Base-by-base conservation (phyloP, 1,284 basidiomycete genomes). In the Cystobasidium sp. region DNA sequence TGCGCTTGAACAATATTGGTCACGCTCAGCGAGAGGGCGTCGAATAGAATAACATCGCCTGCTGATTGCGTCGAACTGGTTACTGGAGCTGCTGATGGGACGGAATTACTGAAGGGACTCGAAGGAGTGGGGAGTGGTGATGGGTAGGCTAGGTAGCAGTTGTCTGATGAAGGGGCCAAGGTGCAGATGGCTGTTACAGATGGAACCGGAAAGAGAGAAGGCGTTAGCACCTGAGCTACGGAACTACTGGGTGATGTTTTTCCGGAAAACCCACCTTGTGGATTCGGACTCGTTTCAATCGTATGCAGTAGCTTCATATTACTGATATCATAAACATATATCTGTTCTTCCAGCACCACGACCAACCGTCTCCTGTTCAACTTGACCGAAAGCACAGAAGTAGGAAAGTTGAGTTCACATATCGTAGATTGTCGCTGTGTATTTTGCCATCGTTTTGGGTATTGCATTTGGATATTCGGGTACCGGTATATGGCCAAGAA, bases 251-350 rank as follows among this genome's bases (percentile, higher is more conserved):
- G 1, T 66, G 8, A 16, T 10, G 10, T 47, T 18, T 12, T 31
- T 1, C 51, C 49, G 47, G 24, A 39, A n/a, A 31, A 71, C 83
- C 76, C 68, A 93, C 93, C 94, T 81, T 96, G 91, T 1, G 95
- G 93, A 82, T 99, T 99, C 0, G 93, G 89, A 16, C 92, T 91
- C 0, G 96, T 99, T 85, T 99, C 97, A 73, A 99, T 96, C 62
- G 97, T 97, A 82, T 98, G 96, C 55, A 97, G 84, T 43, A 99
- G 86, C 79, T 95, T 91, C 96, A 99, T 98, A 79, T 97, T 99
- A 75, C 91, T 93, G 79, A 99, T 98, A 81, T 99, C 96, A 81
- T 99, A 99, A 73, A 98, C 94, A 84, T 98, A 99, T 75, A 99
- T 97, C 83, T 98, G 94, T 53, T 88, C 88, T 81, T 97, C 95